Conservation (phyloP, 169 alveolate genomes). For the Plasmodium relictum region DNA sequence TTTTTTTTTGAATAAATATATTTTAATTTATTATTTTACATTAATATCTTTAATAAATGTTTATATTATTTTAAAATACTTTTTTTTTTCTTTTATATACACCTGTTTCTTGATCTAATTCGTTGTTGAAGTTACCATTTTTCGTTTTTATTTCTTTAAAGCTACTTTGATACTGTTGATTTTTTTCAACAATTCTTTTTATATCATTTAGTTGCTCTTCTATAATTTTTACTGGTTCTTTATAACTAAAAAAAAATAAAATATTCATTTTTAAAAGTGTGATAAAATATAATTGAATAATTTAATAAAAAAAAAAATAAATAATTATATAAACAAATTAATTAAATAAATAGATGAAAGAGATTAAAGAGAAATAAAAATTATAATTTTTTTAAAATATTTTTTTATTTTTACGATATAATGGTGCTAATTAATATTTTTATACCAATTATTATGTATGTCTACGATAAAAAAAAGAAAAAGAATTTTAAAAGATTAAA, state of each 20-base stretch:
- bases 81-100: conserved; percentile 5
- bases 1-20: conserved; percentile 19
- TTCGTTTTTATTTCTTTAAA: conserved; percentile 14
- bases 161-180: conserved; percentile 11
- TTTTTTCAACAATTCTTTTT: conserved; percentile 48
- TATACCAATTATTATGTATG: conserved; percentile 20
- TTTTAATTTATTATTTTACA: no score
- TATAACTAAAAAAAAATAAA: conserved; percentile 20
- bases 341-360: not conserved
- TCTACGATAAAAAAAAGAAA: conserved; percentile 18
- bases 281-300: no score
- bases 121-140: not conserved
- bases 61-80: no score
- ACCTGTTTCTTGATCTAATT: conserved; percentile 70
- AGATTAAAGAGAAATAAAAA: conserved; percentile 4
- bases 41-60: no score
- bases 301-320: conserved; percentile 12
- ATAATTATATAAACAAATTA: conserved; percentile 5
- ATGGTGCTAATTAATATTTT: conserved; percentile 52
- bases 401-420: conserved; percentile 40
- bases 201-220: conserved; percentile 62
- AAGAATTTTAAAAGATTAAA: conserved; percentile 13
- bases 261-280: no score
- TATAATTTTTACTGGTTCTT: conserved; percentile 58
- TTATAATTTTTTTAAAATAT: not conserved